Conservation (phyloP, 2,329 filamentous ascomycete genomes). For the Aspergillus pseudoglaucus region DNA sequence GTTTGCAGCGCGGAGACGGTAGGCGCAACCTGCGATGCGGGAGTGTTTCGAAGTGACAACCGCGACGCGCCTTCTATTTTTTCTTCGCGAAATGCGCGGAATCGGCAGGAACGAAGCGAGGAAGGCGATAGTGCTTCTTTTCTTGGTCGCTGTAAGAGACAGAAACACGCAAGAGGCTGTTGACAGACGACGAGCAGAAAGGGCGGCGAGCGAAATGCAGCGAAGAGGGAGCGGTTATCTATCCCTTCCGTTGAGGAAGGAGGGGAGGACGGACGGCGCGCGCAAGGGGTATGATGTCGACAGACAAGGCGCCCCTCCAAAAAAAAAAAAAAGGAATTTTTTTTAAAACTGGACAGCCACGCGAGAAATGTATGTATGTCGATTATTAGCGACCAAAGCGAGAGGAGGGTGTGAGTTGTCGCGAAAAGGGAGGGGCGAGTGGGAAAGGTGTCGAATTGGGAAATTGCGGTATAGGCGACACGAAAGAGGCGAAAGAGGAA, state of each 20-base stretch:
- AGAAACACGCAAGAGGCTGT: background rate
- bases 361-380: conserved; percentile 10
- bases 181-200: background rate
- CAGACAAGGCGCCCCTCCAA: conserved; percentile 4
- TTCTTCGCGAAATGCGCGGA: conserved; percentile 18
- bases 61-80: conserved; percentile 15
- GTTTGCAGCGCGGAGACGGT: background rate
- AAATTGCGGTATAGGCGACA: conserved; percentile 21
- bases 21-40: background rate
- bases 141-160: background rate
- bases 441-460: conserved; percentile 7
- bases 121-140: conserved; percentile 9
- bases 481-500: background rate
- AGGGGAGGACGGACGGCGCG: conserved; percentile 6
- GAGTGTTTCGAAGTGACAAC: conserved; percentile 27
- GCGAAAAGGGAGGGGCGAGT: conserved; percentile 11
- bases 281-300: conserved; percentile 15
- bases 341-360: conserved; percentile 12
- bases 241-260: background rate
- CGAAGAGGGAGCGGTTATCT: background rate
- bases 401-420: conserved; percentile 8
- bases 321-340: conserved; percentile 6
- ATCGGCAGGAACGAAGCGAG: conserved; percentile 11
- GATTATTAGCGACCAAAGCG: background rate
- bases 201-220: background rate